Evolutionary conservation across 306 rosid species (phyloP).

Genomic region (Vigna reflexopilosa): DNA sequence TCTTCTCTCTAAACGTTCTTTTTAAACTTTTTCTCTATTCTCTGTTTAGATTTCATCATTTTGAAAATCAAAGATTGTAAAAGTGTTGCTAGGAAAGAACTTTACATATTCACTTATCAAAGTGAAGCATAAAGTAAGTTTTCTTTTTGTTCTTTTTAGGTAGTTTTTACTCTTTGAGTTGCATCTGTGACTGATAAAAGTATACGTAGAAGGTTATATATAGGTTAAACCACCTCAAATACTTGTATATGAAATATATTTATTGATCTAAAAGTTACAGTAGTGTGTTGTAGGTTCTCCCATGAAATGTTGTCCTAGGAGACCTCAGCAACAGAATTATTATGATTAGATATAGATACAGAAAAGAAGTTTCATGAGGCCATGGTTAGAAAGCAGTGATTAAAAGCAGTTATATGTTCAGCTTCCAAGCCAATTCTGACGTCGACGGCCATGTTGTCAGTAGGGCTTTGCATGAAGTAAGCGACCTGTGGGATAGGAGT

Average conservation of each 20-base stretch:
- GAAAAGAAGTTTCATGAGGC: neutral
- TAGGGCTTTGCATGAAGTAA: conserved; percentile 68
- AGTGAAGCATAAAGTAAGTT: too few species aligned
- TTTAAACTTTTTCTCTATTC: too few species aligned
- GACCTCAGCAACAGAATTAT: neutral
- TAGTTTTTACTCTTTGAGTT: too few species aligned
- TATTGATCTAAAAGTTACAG: neutral
- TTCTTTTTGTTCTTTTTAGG: too few species aligned
- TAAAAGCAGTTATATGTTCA: conserved; percentile 48
- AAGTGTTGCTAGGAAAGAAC: too few species aligned
- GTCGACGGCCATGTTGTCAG: conserved; percentile 51
- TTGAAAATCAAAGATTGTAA: too few species aligned
- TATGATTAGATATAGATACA: neutral
- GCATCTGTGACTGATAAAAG: too few species aligned
- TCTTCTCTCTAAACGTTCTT: too few species aligned
- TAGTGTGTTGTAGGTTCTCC: neutral
- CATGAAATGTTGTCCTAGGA: neutral
- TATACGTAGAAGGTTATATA: too few species aligned
- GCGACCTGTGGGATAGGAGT: conserved; percentile 69
- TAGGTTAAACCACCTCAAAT: too few species aligned
- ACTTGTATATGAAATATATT: neutral
- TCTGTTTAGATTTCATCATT: too few species aligned
- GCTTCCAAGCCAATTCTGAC: conserved; percentile 65
- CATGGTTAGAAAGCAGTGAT: conserved; percentile 45
- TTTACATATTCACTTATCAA: too few species aligned